These are phyloP conservation scores for Ogataea sp. DNA, from an alignment of 805 yeast species.

Conservation along the genomic window DNA sequence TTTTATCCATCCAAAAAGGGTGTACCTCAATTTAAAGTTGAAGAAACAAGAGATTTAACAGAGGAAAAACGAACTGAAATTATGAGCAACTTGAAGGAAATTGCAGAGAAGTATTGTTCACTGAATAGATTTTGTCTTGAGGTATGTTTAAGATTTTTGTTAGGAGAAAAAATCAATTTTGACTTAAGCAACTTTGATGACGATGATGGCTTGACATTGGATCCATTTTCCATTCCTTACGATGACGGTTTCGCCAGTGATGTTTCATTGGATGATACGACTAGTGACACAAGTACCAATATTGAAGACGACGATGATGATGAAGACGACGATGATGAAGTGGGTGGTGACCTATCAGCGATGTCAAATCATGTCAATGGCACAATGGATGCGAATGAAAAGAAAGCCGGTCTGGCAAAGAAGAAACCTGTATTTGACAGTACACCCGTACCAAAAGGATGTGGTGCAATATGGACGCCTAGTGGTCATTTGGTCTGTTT, in stretches of 20 bases:
- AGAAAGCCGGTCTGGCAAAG: constrained; percentile 4
- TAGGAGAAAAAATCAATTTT: constrained; percentile 69
- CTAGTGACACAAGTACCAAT: constrained; percentile 4
- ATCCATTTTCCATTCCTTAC: constrained; percentile 22
- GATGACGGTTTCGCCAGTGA: constrained; percentile 17
- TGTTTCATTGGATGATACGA: constrained; percentile 8
- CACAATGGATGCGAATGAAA: too few species aligned
- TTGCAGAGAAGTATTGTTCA: constrained; percentile 48
- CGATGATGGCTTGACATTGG: constrained; percentile 17
- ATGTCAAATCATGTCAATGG: too few species aligned
- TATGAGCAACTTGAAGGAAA: constrained; percentile 39
- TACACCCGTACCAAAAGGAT: constrained; percentile 87
- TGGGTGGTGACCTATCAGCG: constrained; percentile 13
- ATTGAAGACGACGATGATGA: constrained; percentile 21
- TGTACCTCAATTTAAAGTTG: constrained; percentile 54
- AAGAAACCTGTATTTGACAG: constrained; percentile 47
- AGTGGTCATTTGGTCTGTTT: constrained; percentile 78
- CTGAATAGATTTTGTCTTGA: constrained; percentile 68
- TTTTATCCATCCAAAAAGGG: constrained; percentile 53
- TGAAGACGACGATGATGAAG: constrained; percentile 9
- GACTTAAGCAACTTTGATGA: constrained; percentile 26
- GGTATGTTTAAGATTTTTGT: constrained; percentile 61
- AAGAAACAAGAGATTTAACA: constrained; percentile 67
- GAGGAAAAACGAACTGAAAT: constrained; percentile 43
- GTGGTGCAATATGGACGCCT: constrained; percentile 86